Evolutionary conservation across 116 monocot species (phyloP).

Genomic region (Cymodocea nodosa): DNA sequence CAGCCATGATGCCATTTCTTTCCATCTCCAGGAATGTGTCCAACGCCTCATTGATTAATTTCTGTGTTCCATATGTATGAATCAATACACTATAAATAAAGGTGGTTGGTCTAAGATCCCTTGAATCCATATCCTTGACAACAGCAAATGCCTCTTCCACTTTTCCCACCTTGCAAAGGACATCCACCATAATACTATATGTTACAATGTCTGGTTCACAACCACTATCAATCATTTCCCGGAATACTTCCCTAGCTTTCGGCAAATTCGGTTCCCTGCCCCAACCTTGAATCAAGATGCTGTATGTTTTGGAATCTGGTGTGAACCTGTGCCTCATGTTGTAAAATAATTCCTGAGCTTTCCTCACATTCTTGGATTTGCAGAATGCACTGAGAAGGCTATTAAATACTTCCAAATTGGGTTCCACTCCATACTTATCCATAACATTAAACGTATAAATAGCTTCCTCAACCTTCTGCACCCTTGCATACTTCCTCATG

Average conservation of each 20-base stretch:
- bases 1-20: slow-evolving; percentile 50
- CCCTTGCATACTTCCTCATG: slow-evolving; percentile 78
- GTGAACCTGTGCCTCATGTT: slow-evolving; percentile 44
- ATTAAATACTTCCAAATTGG: slow-evolving; percentile 63
- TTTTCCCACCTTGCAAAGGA: slow-evolving; percentile 64
- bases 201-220: slow-evolving; percentile 81
- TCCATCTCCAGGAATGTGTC: slow-evolving; percentile 80
- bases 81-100: slow-evolving; percentile 81
- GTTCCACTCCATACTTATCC: slow-evolving; percentile 60
- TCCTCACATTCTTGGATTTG: slow-evolving; percentile 90
- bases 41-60: slow-evolving; percentile 64
- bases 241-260: slow-evolving; percentile 57
- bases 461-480: slow-evolving; percentile 69
- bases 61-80: slow-evolving; percentile 73
- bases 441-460: slow-evolving; percentile 87
- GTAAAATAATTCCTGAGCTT: slow-evolving; percentile 84
- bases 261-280: slow-evolving; percentile 78
- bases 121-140: slow-evolving; percentile 43
- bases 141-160: slow-evolving; percentile 51
- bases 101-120: slow-evolving; percentile 49
- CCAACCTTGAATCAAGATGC: slow-evolving; percentile 93
- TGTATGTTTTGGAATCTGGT: slow-evolving; percentile 76
- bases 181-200: slow-evolving; percentile 92
- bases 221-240: slow-evolving; percentile 43
- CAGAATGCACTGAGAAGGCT: slow-evolving; percentile 67